Evolutionary conservation across 768 basidiomycete genomes (phyloP).

Genomic region (Suillus fuscotomentosus): DNA sequence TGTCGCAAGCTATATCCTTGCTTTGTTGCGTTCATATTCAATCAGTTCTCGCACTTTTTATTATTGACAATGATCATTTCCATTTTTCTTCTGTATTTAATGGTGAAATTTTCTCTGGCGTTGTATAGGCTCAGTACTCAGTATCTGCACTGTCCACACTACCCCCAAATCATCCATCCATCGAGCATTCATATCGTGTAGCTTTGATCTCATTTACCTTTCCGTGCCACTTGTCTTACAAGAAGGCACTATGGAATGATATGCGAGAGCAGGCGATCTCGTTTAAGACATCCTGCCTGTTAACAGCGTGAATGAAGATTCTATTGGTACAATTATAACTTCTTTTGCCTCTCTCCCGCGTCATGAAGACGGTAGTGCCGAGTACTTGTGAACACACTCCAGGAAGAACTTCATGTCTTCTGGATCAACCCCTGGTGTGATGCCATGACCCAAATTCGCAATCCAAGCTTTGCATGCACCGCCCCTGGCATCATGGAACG

Average conservation of each 20-base stretch:
- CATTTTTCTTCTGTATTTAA: slow-evolving; percentile 25
- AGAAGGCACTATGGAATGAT: slow-evolving; percentile 3
- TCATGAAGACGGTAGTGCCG: slow-evolving; percentile 27
- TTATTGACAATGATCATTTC: slow-evolving; percentile 9
- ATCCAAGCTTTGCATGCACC: slow-evolving; percentile 78
- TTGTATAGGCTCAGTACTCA: slow-evolving; percentile 30
- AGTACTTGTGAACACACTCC: slow-evolving; percentile 85
- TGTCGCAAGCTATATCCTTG: slow-evolving; percentile 6
- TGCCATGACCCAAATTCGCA: slow-evolving; percentile 95
- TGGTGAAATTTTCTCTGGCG: slow-evolving; percentile 23
- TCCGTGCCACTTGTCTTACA: background rate
- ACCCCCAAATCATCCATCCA: slow-evolving; percentile 10
- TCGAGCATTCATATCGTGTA: slow-evolving; percentile 1
- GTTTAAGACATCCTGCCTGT: background rate
- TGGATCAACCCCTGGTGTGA: slow-evolving; percentile 93
- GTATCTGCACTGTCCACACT: slow-evolving; percentile 16
- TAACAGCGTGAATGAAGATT: background rate
- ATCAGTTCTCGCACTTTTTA: slow-evolving; percentile 3
- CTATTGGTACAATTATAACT: background rate
- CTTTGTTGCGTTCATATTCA: slow-evolving; percentile 16
- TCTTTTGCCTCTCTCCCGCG: background rate
- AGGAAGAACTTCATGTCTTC: slow-evolving; percentile 92
- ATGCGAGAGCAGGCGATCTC: background rate
- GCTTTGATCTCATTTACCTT: slow-evolving; percentile 6
- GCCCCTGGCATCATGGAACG: slow-evolving; percentile 59